These are phyloP conservation scores for Sphagnurus paluster DNA, from an alignment of 1,284 basidiomycete genomes.

Conservation along the genomic window DNA sequence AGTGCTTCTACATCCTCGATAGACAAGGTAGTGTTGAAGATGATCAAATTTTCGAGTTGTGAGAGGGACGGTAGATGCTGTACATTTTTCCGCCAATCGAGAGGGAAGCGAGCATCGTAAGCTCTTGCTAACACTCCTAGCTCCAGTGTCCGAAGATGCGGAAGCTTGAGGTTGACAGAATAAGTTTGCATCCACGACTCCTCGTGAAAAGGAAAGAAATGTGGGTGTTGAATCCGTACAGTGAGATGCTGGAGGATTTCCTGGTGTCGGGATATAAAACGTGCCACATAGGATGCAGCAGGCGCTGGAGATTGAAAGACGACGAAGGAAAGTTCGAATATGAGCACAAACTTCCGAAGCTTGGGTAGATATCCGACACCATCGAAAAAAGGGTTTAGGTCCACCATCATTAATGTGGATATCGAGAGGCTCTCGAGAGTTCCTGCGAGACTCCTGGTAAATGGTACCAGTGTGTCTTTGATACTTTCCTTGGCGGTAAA, in stretches of 20 bases:
- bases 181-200: too few species aligned
- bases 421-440: slow-evolving; percentile 21
- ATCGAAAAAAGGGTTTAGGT: slow-evolving; percentile 19
- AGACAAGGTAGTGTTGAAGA: not conserved
- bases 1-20: not conserved
- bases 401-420: slow-evolving; percentile 15
- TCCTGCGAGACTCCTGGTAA: slow-evolving; percentile 15
- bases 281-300: not conserved
- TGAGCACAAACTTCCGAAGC: slow-evolving; percentile 11
- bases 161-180: too few species aligned
- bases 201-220: too few species aligned
- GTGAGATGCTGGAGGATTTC: not conserved
- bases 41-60: not conserved
- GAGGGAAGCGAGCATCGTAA: too few species aligned
- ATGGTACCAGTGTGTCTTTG: slow-evolving; percentile 10
- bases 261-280: slow-evolving; percentile 1
- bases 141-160: too few species aligned
- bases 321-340: not conserved
- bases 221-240: not conserved
- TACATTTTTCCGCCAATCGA: not conserved
- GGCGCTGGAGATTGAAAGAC: too few species aligned
- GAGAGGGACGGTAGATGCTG: not conserved
- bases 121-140: too few species aligned
- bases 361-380: slow-evolving; percentile 17
- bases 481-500: slow-evolving; percentile 6